phyloP scores from a whole-genome alignment of 805 yeast genomes.

The Teunomyces aglyptinius region DNA sequence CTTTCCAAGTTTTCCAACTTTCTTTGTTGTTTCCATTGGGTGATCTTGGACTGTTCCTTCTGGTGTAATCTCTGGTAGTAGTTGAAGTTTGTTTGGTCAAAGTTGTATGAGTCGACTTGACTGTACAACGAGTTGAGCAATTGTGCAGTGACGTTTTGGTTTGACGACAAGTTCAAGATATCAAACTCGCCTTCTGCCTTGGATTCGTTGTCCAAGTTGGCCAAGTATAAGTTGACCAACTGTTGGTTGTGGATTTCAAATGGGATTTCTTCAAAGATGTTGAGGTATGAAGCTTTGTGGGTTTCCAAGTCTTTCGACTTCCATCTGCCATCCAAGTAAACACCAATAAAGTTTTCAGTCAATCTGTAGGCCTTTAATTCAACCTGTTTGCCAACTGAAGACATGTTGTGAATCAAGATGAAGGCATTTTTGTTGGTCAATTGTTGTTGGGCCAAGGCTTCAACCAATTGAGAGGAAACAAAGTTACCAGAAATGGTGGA shows the following conservation, averaged over 20 bases:
- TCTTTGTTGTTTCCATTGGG: slow-evolving; percentile 72
- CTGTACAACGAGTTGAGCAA: slow-evolving; percentile 62
- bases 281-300: slow-evolving; percentile 59
- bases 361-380: slow-evolving; percentile 69
- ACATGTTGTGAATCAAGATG: slow-evolving; percentile 65
- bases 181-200: slow-evolving; percentile 29
- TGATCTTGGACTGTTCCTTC: slow-evolving; percentile 66
- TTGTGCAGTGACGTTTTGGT: slow-evolving; percentile 44
- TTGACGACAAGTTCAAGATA: slow-evolving; percentile 41
- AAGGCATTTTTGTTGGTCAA: slow-evolving; percentile 53
- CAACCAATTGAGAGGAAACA: slow-evolving; percentile 63
- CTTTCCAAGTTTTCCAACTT: slow-evolving; percentile 63
- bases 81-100: slow-evolving; percentile 76
- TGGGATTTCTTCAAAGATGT: slow-evolving; percentile 71
- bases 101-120: slow-evolving; percentile 71
- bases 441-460: slow-evolving; percentile 67
- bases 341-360: slow-evolving; percentile 56
- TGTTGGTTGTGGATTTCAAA: slow-evolving; percentile 65
- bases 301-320: slow-evolving; percentile 60
- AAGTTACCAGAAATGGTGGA: slow-evolving; percentile 67
- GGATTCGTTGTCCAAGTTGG: slow-evolving; percentile 20
- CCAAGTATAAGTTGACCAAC: slow-evolving; percentile 57
- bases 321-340: slow-evolving; percentile 59
- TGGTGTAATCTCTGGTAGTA: slow-evolving; percentile 75
- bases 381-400: slow-evolving; percentile 63